A percentile compares a stretch with the other conserved stretches of the same genome.
These are phyloP conservation scores for Colletotrichum truncatum DNA, from an alignment of 2,329 filamentous ascomycete genomes.

Conservation along the genomic window DNA sequence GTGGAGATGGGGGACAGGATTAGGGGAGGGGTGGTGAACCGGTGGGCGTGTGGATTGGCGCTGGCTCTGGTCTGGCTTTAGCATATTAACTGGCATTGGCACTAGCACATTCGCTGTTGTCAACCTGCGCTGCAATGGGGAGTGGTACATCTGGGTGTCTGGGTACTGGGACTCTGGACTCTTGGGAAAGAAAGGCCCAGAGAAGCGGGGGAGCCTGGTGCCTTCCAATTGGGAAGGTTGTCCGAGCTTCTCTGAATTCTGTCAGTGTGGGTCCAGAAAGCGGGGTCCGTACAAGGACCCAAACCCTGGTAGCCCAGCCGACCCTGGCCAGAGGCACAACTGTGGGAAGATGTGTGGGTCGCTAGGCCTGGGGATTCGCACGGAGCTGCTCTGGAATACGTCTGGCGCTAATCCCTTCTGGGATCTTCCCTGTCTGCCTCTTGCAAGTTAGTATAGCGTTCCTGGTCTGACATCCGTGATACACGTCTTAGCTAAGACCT, in stretches of 20 bases:
- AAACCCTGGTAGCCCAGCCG: neutral
- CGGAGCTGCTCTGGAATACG: constrained; percentile 27
- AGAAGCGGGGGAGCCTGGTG: constrained; percentile 21
- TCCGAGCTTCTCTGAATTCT: constrained; percentile 30
- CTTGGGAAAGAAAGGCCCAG: neutral
- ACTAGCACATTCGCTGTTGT: no score
- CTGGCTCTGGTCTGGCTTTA: no score
- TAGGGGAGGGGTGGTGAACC: neutral
- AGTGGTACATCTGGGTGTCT: no score
- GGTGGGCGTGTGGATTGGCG: neutral
- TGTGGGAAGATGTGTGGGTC: neutral
- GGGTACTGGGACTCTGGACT: no score
- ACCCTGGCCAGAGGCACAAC: neutral
- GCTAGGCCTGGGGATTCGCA: constrained; percentile 13
- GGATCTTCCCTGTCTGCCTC: neutral
- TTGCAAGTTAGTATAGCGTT: constrained; percentile 1
- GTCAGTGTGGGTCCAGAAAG: constrained; percentile 1
- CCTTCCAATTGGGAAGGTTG: constrained; percentile 31
- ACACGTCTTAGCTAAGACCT: constrained; percentile 23
- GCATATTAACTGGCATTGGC: no score
- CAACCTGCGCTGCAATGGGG: no score
- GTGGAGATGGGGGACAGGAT: no score
- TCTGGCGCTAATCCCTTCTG: constrained; percentile 11
- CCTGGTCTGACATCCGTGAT: constrained; percentile 23
- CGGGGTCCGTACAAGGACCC: neutral